A percentile compares a stretch with the other conserved stretches of the same genome.
These are phyloP conservation scores for Paecilomyces dactylethromorphus DNA, from an alignment of 2,329 filamentous ascomycete species.

Conservation along the genomic window DNA sequence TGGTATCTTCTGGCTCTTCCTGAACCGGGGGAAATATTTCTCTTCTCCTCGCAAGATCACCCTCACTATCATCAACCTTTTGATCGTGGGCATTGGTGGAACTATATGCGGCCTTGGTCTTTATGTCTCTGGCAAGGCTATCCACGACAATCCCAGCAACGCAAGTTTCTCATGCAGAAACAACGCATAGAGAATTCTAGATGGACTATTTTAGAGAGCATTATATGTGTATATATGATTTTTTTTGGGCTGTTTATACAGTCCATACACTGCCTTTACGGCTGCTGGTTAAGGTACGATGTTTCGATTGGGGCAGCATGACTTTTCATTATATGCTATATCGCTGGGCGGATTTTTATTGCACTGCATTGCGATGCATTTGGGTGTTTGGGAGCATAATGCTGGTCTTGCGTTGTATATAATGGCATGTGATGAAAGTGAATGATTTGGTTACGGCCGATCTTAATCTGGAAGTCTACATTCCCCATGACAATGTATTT, in stretches of 20 bases:
- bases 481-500: neutral
- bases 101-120: slow-evolving; percentile 24
- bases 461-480: neutral
- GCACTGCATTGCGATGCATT: neutral
- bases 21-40: slow-evolving; percentile 33
- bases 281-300: neutral
- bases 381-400: neutral
- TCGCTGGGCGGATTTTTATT: neutral
- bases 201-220: neutral
- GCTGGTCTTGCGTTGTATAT: neutral
- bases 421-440: neutral
- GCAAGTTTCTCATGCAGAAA: slow-evolving; percentile 24
- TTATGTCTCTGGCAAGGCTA: slow-evolving; percentile 23
- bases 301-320: too few relatives aligned
- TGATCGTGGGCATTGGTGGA: slow-evolving; percentile 23
- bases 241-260: neutral
- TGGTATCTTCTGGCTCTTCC: slow-evolving; percentile 35
- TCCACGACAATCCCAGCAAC: slow-evolving; percentile 14
- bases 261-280: neutral
- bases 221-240: neutral
- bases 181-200: slow-evolving; percentile 7
- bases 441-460: neutral
- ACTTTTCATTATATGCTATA: neutral
- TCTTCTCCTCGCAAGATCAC: slow-evolving; percentile 31
- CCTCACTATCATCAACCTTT: slow-evolving; percentile 35